A percentile compares a stretch with the other conserved stretches of the same genome.
phyloP scores from a whole-genome alignment of 2,329 filamentous ascomycete genomes.

The Fusarium acutatum region DNA sequence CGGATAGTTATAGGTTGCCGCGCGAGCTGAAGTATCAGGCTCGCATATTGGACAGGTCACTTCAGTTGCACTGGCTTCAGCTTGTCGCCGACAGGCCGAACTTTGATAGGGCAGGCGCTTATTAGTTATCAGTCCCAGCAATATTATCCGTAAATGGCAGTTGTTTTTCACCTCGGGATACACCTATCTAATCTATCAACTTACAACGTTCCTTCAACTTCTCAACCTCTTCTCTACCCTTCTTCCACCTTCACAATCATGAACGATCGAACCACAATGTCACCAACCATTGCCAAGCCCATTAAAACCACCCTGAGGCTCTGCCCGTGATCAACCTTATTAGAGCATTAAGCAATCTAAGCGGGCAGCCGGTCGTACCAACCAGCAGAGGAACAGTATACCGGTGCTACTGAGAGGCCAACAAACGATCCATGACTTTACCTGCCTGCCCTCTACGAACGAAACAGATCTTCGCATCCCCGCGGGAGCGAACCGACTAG shows the following conservation, averaged over 20 bases:
- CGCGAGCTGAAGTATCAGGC: background rate
- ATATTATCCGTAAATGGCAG: slow-evolving; percentile 1
- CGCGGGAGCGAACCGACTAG: slow-evolving; percentile 19
- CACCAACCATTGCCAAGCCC: background rate
- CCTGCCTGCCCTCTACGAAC: slow-evolving; percentile 15
- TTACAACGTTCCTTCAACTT: background rate
- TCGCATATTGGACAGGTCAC: background rate
- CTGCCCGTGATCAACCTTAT: slow-evolving; percentile 14
- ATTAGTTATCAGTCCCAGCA: slow-evolving; percentile 6
- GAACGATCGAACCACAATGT: background rate
- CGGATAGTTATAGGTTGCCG: background rate
- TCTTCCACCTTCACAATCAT: background rate
- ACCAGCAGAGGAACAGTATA: slow-evolving; percentile 6
- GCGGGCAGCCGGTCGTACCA: background rate
- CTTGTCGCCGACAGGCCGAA: slow-evolving; percentile 1
- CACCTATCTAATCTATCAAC: slow-evolving; percentile 1
- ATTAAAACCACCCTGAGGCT: slow-evolving; percentile 8
- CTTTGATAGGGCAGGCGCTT: slow-evolving; percentile 17
- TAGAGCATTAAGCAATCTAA: background rate
- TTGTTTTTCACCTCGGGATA: background rate
- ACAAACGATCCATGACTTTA: slow-evolving; percentile 5
- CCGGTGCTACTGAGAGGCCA: background rate
- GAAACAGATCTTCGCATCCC: slow-evolving; percentile 13
- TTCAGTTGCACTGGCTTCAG: slow-evolving; percentile 2
- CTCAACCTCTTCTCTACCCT: background rate